These are phyloP conservation scores for Aspergillus cejpii DNA, from an alignment of 2,329 filamentous ascomycete species.

Conservation along the genomic window DNA sequence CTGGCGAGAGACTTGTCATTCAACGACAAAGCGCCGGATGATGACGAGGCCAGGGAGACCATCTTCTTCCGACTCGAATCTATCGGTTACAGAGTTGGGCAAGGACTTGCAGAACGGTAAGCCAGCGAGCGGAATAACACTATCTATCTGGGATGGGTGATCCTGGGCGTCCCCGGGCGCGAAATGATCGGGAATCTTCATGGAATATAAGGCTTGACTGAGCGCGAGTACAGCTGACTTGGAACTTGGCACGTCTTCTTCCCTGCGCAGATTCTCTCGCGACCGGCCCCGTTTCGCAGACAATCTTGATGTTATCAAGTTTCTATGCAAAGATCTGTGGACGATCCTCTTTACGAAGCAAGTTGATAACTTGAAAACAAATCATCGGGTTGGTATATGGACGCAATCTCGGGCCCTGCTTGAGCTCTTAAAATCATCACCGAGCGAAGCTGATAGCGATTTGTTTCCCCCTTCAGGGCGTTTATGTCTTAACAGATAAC, in stretches of 20 bases:
- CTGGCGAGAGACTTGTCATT: conserved; percentile 62
- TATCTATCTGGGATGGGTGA: too few relatives aligned
- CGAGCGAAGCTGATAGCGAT: conserved; percentile 1
- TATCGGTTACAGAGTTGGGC: conserved; percentile 83
- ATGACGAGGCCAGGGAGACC: conserved; percentile 75
- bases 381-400: conserved; percentile 63
- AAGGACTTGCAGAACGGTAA: conserved; percentile 84
- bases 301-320: conserved; percentile 93
- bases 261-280: conserved; percentile 34
- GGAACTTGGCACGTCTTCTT: background rate
- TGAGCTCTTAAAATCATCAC: background rate
- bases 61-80: conserved; percentile 78
- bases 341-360: conserved; percentile 91
- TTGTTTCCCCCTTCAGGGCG: conserved; percentile 52
- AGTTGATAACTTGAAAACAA: conserved; percentile 97
- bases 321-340: conserved; percentile 98
- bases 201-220: background rate
- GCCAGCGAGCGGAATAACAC: too few relatives aligned
- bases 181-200: background rate
- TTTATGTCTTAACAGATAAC: conserved; percentile 93
- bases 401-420: background rate
- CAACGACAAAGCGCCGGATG: conserved; percentile 29
- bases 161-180: background rate
- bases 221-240: background rate
- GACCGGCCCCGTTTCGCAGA: conserved; percentile 84